phyloP scores from a whole-genome alignment of 495 filamentous ascomycete species.

The Hypoxylon lienhwacheense region DNA sequence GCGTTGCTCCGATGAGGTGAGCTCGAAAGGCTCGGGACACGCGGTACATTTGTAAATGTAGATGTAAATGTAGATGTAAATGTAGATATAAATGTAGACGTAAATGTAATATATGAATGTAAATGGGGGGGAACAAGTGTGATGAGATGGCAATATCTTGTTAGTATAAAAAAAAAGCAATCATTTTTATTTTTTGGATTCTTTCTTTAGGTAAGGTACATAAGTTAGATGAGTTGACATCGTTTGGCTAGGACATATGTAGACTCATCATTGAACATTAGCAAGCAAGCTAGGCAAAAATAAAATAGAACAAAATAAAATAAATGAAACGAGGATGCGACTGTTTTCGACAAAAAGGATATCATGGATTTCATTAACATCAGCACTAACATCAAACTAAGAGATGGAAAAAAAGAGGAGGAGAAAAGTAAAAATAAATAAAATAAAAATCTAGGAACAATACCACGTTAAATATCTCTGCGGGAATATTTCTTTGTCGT shows the following conservation, averaged over 20 bases:
- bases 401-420: constrained; percentile 14
- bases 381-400: constrained; percentile 2
- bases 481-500: constrained; percentile 17
- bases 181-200: not conserved
- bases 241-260: constrained; percentile 14
- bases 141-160: constrained; percentile 18
- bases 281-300: constrained; percentile 20
- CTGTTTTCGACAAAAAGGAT: constrained; percentile 12
- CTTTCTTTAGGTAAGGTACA: not conserved
- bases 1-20: constrained; percentile 35
- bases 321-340: constrained; percentile 12
- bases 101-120: no score
- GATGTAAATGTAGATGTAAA: no score
- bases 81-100: no score
- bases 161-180: constrained; percentile 15
- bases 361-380: constrained; percentile 10
- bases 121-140: constrained; percentile 7
- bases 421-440: no score
- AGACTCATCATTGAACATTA: constrained; percentile 22
- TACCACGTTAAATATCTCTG: not conserved
- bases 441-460: not conserved
- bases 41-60: constrained; percentile 27
- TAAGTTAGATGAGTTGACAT: constrained; percentile 4
- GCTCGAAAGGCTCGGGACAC: constrained; percentile 29
- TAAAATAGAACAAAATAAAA: not conserved